phyloP scores from a whole-genome alignment of 139 green algal genomes.

The Mesotaenium endlicherianum region DNA sequence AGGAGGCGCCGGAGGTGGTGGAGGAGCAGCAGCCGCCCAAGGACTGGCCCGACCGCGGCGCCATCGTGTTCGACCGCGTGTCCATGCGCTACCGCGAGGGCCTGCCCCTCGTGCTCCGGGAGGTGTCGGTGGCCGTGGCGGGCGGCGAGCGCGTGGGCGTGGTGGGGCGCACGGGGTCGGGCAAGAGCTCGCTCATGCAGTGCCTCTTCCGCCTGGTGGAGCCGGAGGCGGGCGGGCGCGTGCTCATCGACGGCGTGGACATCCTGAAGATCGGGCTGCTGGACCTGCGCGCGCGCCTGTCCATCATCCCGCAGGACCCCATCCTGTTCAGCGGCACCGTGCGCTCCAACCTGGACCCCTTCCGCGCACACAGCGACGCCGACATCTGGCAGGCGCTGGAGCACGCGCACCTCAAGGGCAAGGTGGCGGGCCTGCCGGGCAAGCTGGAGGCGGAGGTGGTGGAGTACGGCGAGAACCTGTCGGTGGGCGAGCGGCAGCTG shows the following conservation, averaged over 20 bases:
- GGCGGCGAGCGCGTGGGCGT: slow-evolving; percentile 70
- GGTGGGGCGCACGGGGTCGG: slow-evolving; percentile 69
- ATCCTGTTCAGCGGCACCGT: slow-evolving; percentile 90
- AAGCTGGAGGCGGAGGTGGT: slow-evolving; percentile 58
- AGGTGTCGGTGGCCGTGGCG: slow-evolving; percentile 52
- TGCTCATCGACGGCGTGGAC: slow-evolving; percentile 88
- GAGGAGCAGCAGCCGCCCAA: slow-evolving; percentile 24
- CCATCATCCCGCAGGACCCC: slow-evolving; percentile 83
- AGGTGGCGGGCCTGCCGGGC: slow-evolving; percentile 18
- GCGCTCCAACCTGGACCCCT: slow-evolving; percentile 90
- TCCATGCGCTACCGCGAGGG: slow-evolving; percentile 78
- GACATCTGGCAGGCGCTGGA: slow-evolving; percentile 67
- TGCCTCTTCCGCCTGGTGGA: slow-evolving; percentile 74
- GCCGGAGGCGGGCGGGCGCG: slow-evolving; percentile 57
- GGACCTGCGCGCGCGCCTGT: slow-evolving; percentile 65
- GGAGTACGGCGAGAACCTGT: slow-evolving; percentile 87
- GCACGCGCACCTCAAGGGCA: slow-evolving; percentile 57
- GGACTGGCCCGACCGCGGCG: slow-evolving; percentile 68
- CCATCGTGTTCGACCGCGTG: slow-evolving; percentile 63
- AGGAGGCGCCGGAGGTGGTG: slow-evolving; percentile 26
- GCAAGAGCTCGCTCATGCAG: slow-evolving; percentile 73
- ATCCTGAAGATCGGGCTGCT: slow-evolving; percentile 69
- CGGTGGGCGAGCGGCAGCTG: slow-evolving; percentile 87
- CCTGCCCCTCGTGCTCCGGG: slow-evolving; percentile 75
- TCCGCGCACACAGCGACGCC: slow-evolving; percentile 67